phyloP scores from a whole-genome alignment of 208 protist genomes.

The Leishmania amazonensis region DNA sequence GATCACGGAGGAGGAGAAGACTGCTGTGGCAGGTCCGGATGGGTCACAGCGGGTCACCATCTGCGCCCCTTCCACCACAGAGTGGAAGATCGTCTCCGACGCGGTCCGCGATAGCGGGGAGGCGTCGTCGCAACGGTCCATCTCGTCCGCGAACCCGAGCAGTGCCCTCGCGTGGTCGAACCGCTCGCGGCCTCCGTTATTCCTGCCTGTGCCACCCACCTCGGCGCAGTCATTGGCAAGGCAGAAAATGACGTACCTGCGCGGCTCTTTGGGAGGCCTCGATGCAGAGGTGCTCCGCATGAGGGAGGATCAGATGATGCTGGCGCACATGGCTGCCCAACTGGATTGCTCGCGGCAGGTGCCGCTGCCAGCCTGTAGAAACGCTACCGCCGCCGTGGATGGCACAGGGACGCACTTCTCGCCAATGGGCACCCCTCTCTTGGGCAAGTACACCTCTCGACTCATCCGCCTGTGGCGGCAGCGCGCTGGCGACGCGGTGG shows the following conservation, averaged over 20 bases:
- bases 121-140: background rate
- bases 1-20: background rate
- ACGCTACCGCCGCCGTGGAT: background rate
- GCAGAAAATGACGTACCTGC: slow-evolving; percentile 16
- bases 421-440: background rate
- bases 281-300: slow-evolving; percentile 34
- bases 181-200: background rate
- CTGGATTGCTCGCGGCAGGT: slow-evolving; percentile 40
- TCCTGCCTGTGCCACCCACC: background rate
- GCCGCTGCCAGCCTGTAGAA: background rate
- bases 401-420: too few species aligned
- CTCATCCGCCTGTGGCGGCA: slow-evolving; percentile 31
- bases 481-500: slow-evolving; percentile 25
- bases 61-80: background rate
- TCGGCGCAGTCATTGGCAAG: background rate
- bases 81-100: background rate
- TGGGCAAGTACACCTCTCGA: slow-evolving; percentile 20
- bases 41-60: background rate
- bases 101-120: background rate
- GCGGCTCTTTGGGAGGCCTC: slow-evolving; percentile 6
- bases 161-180: background rate
- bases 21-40: background rate
- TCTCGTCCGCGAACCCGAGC: background rate
- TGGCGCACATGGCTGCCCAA: slow-evolving; percentile 45
- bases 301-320: slow-evolving; percentile 70